phyloP scores from a whole-genome alignment of 2,329 filamentous ascomycete genomes.

The Fusarium piperis region DNA sequence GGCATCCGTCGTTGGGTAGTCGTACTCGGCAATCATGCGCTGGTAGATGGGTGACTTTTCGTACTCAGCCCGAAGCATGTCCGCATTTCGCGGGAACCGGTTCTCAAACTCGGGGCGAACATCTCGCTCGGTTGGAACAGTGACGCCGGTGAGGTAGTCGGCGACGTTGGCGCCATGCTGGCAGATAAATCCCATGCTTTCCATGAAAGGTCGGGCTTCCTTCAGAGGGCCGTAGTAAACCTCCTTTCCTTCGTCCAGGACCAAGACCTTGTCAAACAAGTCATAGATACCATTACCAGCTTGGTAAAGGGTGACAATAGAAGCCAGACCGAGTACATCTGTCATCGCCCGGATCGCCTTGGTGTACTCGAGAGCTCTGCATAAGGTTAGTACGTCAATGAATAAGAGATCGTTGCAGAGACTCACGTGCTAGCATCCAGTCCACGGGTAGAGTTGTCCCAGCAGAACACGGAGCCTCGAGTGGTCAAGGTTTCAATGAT shows the following conservation, averaged over 20 bases:
- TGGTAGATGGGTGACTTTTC: constrained; percentile 60
- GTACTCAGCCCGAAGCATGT: constrained; percentile 59
- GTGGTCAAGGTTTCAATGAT: constrained; percentile 72
- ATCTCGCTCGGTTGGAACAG: constrained; percentile 73
- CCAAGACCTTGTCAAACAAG: constrained; percentile 75
- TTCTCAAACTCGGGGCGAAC: constrained; percentile 57
- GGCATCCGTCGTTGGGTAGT: constrained; percentile 61
- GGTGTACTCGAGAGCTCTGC: constrained; percentile 65
- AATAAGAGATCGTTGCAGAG: accelerated
- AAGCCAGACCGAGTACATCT: constrained; percentile 66
- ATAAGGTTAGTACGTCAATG: background rate
- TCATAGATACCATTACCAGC: constrained; percentile 76
- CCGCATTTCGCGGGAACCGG: constrained; percentile 57
- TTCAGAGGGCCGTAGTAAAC: constrained; percentile 71
- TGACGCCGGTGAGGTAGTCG: constrained; percentile 73
- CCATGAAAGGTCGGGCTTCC: constrained; percentile 71
- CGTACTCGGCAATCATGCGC: constrained; percentile 64
- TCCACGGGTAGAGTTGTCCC: constrained; percentile 74
- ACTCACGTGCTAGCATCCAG: constrained; percentile 69
- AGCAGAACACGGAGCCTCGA: constrained; percentile 68
- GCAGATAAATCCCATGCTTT: constrained; percentile 70
- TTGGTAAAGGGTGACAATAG: constrained; percentile 74
- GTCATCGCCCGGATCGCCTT: constrained; percentile 72
- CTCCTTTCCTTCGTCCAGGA: constrained; percentile 72
- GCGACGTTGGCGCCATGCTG: constrained; percentile 69